A percentile compares a stretch with the other conserved stretches of the same genome.
These are phyloP conservation scores for Hordeum marinum DNA, from an alignment of 176 grass and related monocot species.

Conservation along the genomic window DNA sequence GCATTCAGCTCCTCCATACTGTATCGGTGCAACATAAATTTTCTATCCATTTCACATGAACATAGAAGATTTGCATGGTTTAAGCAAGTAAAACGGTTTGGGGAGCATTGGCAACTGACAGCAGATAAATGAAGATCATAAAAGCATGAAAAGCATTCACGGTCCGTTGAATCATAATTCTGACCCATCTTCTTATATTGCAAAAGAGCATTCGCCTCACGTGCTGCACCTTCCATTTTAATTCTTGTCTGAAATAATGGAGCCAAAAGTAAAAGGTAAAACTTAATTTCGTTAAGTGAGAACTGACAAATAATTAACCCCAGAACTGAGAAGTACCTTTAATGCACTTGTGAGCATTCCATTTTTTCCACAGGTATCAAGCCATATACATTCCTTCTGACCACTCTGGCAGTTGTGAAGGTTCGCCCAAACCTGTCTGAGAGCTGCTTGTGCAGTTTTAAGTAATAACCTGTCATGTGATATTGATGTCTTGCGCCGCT, in stretches of 20 bases:
- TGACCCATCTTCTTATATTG: conserved; percentile 51
- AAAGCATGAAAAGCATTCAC: conserved; percentile 85
- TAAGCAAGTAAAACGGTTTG: conserved; percentile 70
- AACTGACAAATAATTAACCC: conserved; percentile 18
- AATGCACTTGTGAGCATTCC: conserved; percentile 62
- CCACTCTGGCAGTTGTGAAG: conserved; percentile 10
- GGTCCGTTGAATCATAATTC: conserved; percentile 70
- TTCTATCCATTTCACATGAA: conserved; percentile 58
- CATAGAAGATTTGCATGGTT: conserved; percentile 66
- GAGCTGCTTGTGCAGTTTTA: conserved; percentile 56
- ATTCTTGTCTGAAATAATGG: conserved; percentile 52
- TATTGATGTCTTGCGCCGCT: conserved; percentile 80
- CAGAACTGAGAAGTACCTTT: conserved; percentile 55
- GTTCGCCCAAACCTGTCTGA: conserved; percentile 48
- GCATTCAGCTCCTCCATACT: conserved; percentile 59
- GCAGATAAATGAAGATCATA: conserved; percentile 92
- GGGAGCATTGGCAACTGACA: conserved; percentile 68
- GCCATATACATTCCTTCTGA: conserved; percentile 32
- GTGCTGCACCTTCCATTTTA: conserved; percentile 55
- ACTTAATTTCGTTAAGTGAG: neutral
- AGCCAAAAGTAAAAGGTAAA: conserved; percentile 13
- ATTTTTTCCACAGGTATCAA: conserved; percentile 59
- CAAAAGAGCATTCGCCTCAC: conserved; percentile 23
- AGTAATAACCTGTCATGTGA: conserved; percentile 89
- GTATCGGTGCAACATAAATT: conserved; percentile 44